Percentiles rank a stretch among this genome's conserved stretches.
Evolutionary conservation across 345 rosid species (phyloP).

Genomic region (Excoecaria cochinchinensis): DNA sequence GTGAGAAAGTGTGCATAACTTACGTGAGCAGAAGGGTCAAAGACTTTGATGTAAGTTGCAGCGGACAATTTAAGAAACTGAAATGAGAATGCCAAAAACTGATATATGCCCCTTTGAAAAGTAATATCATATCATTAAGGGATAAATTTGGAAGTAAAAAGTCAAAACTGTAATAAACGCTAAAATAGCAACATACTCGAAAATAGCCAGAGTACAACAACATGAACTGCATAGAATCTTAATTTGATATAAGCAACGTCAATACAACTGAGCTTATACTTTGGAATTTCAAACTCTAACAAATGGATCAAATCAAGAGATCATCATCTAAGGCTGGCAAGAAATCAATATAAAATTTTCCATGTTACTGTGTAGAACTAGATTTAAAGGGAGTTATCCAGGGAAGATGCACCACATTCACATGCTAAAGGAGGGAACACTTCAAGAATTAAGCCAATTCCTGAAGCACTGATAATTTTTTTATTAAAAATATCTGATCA

Average conservation of each 20-base stretch:
- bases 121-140: slow-evolving; percentile 11
- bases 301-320: background rate
- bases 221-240: background rate
- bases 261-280: too few species aligned
- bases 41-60: slow-evolving; percentile 55
- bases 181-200: background rate
- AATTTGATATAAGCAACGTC: background rate
- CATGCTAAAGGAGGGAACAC: background rate
- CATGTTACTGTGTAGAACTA: too few species aligned
- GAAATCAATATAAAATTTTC: too few species aligned
- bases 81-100: slow-evolving; percentile 21
- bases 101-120: background rate
- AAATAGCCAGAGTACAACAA: background rate
- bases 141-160: slow-evolving; percentile 3
- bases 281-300: background rate
- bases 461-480: too few species aligned
- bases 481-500: too few species aligned
- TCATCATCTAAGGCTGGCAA: too few species aligned
- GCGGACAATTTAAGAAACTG: slow-evolving; percentile 86
- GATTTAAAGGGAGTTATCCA: too few species aligned
- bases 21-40: slow-evolving; percentile 84
- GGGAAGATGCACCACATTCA: background rate
- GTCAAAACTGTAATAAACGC: background rate
- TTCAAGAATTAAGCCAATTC: background rate
- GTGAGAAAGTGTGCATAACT: slow-evolving; percentile 27